These are phyloP conservation scores for Alternaria angustiovoidea DNA, from an alignment of 2,329 filamentous ascomycete species.

Conservation along the genomic window DNA sequence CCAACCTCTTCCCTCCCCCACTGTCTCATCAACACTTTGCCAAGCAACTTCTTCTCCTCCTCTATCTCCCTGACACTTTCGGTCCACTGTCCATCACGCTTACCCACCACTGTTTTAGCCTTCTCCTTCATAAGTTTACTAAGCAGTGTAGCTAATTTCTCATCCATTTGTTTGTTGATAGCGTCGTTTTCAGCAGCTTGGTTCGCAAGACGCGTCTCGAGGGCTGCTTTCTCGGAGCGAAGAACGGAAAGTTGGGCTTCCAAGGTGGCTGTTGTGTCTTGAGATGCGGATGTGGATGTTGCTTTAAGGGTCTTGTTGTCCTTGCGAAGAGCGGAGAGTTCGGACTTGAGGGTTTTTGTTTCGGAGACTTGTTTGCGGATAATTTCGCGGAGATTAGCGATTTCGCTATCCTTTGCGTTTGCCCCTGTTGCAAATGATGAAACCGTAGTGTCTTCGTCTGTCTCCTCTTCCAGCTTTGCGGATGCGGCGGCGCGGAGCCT, in stretches of 20 bases:
- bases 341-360: slow-evolving; percentile 34
- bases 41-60: slow-evolving; percentile 41
- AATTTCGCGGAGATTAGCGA: slow-evolving; percentile 36
- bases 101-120: slow-evolving; percentile 38
- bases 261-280: slow-evolving; percentile 24
- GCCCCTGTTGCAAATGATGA: slow-evolving; percentile 14
- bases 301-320: slow-evolving; percentile 29
- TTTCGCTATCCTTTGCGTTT: slow-evolving; percentile 36
- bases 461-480: slow-evolving; percentile 21
- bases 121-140: slow-evolving; percentile 44
- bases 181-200: slow-evolving; percentile 39
- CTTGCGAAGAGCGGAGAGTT: slow-evolving; percentile 21
- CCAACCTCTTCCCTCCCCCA: slow-evolving; percentile 49
- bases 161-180: slow-evolving; percentile 44
- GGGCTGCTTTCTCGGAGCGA: slow-evolving; percentile 26
- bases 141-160: slow-evolving; percentile 39
- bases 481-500: slow-evolving; percentile 27
- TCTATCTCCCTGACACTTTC: slow-evolving; percentile 33
- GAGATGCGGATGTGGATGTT: slow-evolving; percentile 19
- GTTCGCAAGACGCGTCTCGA: slow-evolving; percentile 29
- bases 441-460: slow-evolving; percentile 21
- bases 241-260: slow-evolving; percentile 16
- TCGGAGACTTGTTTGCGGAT: slow-evolving; percentile 37
- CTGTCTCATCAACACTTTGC: slow-evolving; percentile 45
- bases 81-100: slow-evolving; percentile 47